phyloP scores from a whole-genome alignment of 148 eudicot species.

The Suaeda aralocaspica region DNA sequence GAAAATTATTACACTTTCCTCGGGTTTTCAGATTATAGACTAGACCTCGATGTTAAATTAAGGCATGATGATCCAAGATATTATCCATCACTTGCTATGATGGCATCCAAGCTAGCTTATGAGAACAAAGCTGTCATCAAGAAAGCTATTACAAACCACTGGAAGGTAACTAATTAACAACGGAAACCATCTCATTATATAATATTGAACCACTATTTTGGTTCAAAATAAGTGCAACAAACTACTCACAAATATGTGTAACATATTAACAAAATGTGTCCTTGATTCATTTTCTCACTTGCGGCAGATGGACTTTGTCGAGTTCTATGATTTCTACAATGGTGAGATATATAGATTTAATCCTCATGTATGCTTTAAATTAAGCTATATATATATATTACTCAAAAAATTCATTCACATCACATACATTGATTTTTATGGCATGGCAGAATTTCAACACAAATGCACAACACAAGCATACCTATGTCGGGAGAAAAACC shows the following conservation, averaged over 20 bases:
- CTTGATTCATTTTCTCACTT: slow-evolving; percentile 13
- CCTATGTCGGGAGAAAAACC: slow-evolving; percentile 33
- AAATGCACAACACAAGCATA: slow-evolving; percentile 52
- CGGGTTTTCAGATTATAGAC: slow-evolving; percentile 42
- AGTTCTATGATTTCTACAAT: slow-evolving; percentile 54
- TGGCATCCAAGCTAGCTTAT: slow-evolving; percentile 72
- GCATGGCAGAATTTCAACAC: slow-evolving; percentile 40
- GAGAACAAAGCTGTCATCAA: slow-evolving; percentile 43
- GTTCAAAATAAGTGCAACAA: no score
- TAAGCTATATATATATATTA: no score
- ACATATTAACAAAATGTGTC: not conserved
- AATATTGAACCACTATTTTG: not conserved
- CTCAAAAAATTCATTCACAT: not conserved
- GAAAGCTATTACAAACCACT: slow-evolving; percentile 30
- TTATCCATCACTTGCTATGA: slow-evolving; percentile 41
- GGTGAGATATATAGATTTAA: slow-evolving; percentile 33
- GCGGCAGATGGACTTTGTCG: slow-evolving; percentile 85
- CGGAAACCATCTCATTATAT: not conserved
- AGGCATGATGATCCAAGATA: slow-evolving; percentile 44
- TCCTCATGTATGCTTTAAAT: not conserved
- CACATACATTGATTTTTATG: not conserved
- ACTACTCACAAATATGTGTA: not conserved
- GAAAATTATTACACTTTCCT: slow-evolving; percentile 14
- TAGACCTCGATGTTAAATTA: slow-evolving; percentile 40
- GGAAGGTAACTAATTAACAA: slow-evolving; percentile 41